Conservation (phyloP, 768 basidiomycete species). For the Mycena venus region DNA sequence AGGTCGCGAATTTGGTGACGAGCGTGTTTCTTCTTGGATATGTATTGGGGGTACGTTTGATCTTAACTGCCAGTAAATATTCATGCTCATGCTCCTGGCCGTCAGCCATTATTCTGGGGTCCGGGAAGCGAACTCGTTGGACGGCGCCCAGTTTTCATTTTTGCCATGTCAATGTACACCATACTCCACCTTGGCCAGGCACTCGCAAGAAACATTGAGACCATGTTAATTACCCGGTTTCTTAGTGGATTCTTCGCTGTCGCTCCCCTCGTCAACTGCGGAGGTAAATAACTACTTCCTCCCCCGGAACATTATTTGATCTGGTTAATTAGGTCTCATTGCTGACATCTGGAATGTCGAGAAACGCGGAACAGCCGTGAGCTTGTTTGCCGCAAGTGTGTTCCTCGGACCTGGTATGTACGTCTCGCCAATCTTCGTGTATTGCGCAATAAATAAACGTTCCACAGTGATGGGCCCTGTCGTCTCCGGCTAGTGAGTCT, state of each 20-base stretch:
- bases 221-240: constrained; percentile 73
- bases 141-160: constrained; percentile 62
- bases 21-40: constrained; percentile 67
- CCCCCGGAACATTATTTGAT: not conserved
- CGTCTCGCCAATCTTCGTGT: not conserved
- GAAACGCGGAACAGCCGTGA: constrained; percentile 67
- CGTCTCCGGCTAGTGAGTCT: constrained; percentile 61
- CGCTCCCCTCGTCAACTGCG: constrained; percentile 69
- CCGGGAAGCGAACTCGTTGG: constrained; percentile 73
- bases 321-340: constrained; percentile 54
- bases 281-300: constrained; percentile 46
- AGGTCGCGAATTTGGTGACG: constrained; percentile 64
- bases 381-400: constrained; percentile 68
- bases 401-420: constrained; percentile 66
- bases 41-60: constrained; percentile 35
- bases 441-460: not conserved
- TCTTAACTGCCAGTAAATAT: constrained; percentile 8
- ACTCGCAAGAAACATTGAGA: constrained; percentile 69
- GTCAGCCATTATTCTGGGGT: constrained; percentile 68
- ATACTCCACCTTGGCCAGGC: constrained; percentile 73
- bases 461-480: constrained; percentile 68
- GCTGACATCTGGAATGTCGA: constrained; percentile 71
- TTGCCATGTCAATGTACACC: constrained; percentile 65
- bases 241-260: constrained; percentile 75
- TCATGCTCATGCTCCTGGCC: not conserved